Evolutionary conservation across 2,329 filamentous ascomycete species (phyloP), one percentile per base, ranked within the genome.

Genomic region (Cladosporium cucumerinum): DNA sequence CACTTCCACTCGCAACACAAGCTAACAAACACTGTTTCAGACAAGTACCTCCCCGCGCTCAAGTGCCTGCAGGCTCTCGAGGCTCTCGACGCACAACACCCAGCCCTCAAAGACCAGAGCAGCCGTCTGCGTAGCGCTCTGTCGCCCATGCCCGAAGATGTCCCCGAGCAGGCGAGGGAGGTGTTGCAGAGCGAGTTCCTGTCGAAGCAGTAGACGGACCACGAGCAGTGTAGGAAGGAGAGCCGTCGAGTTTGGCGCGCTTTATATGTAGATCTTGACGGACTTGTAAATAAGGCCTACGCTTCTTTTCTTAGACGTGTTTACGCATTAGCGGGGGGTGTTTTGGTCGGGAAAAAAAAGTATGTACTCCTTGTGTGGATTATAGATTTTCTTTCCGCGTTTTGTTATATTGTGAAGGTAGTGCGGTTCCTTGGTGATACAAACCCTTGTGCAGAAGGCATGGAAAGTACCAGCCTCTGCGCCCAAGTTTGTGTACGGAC

Each of bases 1-100:
- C 25, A 18, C 3, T 12, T 8, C 25, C 23, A n/a, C 14, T 3
- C 43, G n/a, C 5, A 28, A 49, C 46, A 55, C 5, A 25, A 63
- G 32, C 65, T 68, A 59, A 68, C 66, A 46, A 57, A 61, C 18
- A 25, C 7, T 39, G 21, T 52, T 34, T 58, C 68, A 77, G 93
- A 87, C 75, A 97, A 97, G 81, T 92, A 91, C 73, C 80, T 96
- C 51, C 89, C 96, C 66, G 94, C 95, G 0, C 84, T 97, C 66
- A 91, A 92, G 73, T 97, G 92, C 77, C 85, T 99, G 62, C 86
- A 91, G 57, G 88, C 91, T 21, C 88, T 92, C 30, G 80, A 87
- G 63, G 82, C 84, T 3, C 82, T 97, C 36, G 88, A 95, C 67
- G 77, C 87, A 2, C 34, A 54, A 30, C 61, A 64, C 46, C 61